Conservation (phyloP, 176 grass and related monocot genomes). For the Secale cereale region DNA sequence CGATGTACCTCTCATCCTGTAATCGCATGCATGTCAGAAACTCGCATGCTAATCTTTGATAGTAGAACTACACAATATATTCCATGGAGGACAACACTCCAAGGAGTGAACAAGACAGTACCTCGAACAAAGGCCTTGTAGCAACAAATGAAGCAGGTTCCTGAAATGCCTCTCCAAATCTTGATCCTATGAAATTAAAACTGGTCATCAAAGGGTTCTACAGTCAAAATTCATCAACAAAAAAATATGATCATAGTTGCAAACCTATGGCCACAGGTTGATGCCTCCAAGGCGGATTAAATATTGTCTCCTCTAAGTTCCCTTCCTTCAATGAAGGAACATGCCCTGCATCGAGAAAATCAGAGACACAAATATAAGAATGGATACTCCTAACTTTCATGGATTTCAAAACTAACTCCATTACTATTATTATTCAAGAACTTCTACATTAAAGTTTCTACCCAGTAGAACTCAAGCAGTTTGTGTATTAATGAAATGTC, state of each 20-base stretch:
- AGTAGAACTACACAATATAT: not conserved
- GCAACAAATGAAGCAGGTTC: conserved; percentile 88
- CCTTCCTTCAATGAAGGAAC: conserved; percentile 92
- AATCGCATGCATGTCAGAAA: not conserved
- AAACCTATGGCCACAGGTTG: conserved; percentile 80
- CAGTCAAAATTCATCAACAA: not conserved
- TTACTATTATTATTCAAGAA: not conserved
- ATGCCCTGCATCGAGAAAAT: conserved; percentile 49
- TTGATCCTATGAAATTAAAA: conserved; percentile 57
- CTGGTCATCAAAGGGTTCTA: not conserved
- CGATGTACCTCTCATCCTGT: conserved; percentile 91
- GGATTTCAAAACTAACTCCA: not conserved
- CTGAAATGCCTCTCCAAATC: conserved; percentile 94
- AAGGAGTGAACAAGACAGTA: conserved; percentile 20
- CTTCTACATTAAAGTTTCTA: not conserved
- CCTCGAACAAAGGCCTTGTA: conserved; percentile 81
- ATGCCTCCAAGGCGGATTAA: conserved; percentile 88
- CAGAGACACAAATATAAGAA: conserved; percentile 25
- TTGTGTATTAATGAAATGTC: not conserved
- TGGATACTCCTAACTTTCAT: not conserved
- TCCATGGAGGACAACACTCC: not conserved
- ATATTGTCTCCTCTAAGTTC: conserved; percentile 87
- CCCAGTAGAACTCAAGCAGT: not conserved
- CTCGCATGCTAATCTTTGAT: not conserved
- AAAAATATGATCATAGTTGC: not conserved